Base-by-base conservation (phyloP, 306 rosid genomes). In the Carpinus viminea region DNA sequence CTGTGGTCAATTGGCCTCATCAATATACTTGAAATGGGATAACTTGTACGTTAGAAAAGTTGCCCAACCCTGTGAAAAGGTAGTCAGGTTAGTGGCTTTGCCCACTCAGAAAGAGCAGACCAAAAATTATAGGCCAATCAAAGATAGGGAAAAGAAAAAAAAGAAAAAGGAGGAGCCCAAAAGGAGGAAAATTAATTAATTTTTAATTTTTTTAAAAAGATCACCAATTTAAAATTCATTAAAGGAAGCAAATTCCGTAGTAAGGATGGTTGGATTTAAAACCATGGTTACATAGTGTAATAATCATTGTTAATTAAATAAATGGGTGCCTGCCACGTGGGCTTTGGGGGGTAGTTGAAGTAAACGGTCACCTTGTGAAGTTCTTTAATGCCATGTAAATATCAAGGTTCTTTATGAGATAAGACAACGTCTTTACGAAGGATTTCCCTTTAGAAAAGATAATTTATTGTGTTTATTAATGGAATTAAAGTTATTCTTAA, bases 311-410 rank as follows among this genome's bases (percentile, higher is more conserved):
- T 62, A 7, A 31, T 28, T 20, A 50, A 8, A 61, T 28, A 61
- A 65, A 66, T 76, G 68, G 55, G 74, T 53, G 50, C 72, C 55
- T 38, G 64, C 73, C 78, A 76, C 74, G 46, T 70, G 66, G 17
- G 61, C 20, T 62, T 17, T 17, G 17, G 74, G 73, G 17, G 74
- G 73, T 79, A 0, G 76, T 72, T 56, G 72, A 80, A 62, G 51
- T 11, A 48, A 76, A 70, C 70, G 24, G 20, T 41, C 26, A 53
- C 17, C 51, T 41, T 20, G 74, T 36, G 38, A 50, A 51, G 77
- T 76, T 70, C 21, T 76, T 79, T 77, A 79, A 57, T 43, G 61
- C 61, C 18, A 26, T 24, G 4, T 18, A 24, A 41, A 47, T 46
- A 21, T 70, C 5, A 50, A 5, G 24, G 24, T 28, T 65, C 36